Evolutionary conservation across 2,329 filamentous ascomycete genomes (phyloP), one percentile per base, ranked within the genome.

Genomic region (Colletotrichum zoysiae): DNA sequence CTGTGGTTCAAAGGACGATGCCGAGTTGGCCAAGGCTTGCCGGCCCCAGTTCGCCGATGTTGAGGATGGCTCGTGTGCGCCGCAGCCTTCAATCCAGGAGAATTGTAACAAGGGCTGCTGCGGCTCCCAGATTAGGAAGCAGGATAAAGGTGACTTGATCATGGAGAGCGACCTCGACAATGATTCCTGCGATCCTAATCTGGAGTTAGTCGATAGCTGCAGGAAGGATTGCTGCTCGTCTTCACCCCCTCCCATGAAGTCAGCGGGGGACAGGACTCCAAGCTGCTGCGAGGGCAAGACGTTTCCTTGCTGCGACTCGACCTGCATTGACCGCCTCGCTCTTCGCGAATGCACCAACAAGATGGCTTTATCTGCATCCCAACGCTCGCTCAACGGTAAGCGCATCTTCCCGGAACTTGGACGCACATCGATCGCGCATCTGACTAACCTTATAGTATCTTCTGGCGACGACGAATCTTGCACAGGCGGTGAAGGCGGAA

Each of bases 261-360:
- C 23, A 2, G n/a, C 20, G 12, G 58, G 51, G 26, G 59, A 68
- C 3, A 53, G 63, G 16, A 50, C 46, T 11, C 77, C 76, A 23
- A 76, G 76, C 56, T 87, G 85, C 78, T 87, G 85, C 74, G 78
- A 81, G 50, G 82, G 78, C 20, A 84, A 84, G 71, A 5, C 68
- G 0, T 73, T 74, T 4, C 82, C 84, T 5, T 86, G 84, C 76
- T 86, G 84, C 70, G 81, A 85, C 69, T 71, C 73, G 11, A 79
- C 82, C 44, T 85, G 84, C 73, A 78, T 86, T 62, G 81, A 84
- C 57, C 82, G 83, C 30, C 73, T 87, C 8, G 85, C 85, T 7
- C 70, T 84, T 33, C 82, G 82, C 3, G 84, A 82, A 70, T 86
- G 83, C 73, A 67, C 77, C 18, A 68, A 66, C 63, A 73, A 75